Conservation (phyloP, 2,329 filamentous ascomycete species). For the Trichoderma citrinoviride region DNA sequence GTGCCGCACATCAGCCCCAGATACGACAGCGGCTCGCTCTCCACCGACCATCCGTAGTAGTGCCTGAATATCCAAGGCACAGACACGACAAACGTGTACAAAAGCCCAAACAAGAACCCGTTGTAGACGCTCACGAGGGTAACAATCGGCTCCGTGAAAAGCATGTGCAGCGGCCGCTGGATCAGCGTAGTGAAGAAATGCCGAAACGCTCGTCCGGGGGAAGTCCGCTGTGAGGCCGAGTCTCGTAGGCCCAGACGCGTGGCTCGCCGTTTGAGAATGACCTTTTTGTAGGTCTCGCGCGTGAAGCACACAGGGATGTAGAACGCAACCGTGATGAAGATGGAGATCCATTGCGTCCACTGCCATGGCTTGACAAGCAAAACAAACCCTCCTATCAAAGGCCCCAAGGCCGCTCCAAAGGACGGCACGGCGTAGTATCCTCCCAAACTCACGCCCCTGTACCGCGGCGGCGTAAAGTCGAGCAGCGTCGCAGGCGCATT, state of each 20-base stretch:
- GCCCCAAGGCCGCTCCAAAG: constrained; percentile 61
- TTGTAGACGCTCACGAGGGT: constrained; percentile 63
- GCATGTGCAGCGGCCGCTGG: constrained; percentile 64
- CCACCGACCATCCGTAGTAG: constrained; percentile 56
- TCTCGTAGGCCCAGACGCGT: constrained; percentile 36
- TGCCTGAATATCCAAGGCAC: constrained; percentile 66
- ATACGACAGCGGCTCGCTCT: constrained; percentile 63
- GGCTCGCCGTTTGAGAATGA: constrained; percentile 50
- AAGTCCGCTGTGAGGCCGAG: constrained; percentile 29
- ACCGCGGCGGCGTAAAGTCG: constrained; percentile 54
- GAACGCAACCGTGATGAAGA: constrained; percentile 45
- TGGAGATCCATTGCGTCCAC: constrained; percentile 48
- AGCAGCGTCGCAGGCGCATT: constrained; percentile 62
- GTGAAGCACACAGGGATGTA: constrained; percentile 58
- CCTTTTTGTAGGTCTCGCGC: constrained; percentile 60
- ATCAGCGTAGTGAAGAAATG: constrained; percentile 45
- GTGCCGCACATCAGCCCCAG: constrained; percentile 68
- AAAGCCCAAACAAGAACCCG: constrained; percentile 57
- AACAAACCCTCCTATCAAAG: constrained; percentile 66
- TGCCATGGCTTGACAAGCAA: constrained; percentile 64
- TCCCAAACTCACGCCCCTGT: constrained; percentile 58
- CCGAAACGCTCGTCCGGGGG: constrained; percentile 28
- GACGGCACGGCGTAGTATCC: constrained; percentile 66
- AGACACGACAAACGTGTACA: constrained; percentile 60
- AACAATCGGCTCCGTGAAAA: constrained; percentile 70